These are phyloP conservation scores for Corynespora cassiicola DNA, from an alignment of 2,329 filamentous ascomycete species.

Conservation along the genomic window DNA sequence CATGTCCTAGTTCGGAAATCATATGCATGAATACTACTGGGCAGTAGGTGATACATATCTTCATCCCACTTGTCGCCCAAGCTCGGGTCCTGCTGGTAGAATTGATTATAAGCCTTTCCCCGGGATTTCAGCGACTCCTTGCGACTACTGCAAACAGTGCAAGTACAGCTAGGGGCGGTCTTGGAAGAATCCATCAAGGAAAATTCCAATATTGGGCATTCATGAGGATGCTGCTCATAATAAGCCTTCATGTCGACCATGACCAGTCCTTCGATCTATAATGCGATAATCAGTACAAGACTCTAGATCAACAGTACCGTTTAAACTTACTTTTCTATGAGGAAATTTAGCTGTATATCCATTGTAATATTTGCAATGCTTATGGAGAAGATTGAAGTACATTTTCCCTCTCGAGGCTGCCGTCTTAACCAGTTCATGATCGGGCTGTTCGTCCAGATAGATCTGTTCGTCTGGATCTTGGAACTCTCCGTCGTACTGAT, in stretches of 20 bases:
- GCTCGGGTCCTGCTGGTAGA: no score
- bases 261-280: constrained; percentile 9
- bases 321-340: no score
- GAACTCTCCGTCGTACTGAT: constrained; percentile 6
- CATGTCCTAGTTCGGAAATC: constrained; percentile 13
- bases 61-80: background rate
- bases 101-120: no score
- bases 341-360: constrained; percentile 11
- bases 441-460: background rate
- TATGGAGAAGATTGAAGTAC: constrained; percentile 9
- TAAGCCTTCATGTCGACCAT: constrained; percentile 14
- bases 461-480: background rate
- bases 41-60: constrained; percentile 9
- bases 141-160: constrained; percentile 3
- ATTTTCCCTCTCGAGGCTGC: constrained; percentile 3
- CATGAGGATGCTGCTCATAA: background rate
- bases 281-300: no score
- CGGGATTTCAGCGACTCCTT: no score
- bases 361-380: constrained; percentile 11
- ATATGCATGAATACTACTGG: constrained; percentile 5
- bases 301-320: no score
- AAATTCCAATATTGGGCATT: background rate
- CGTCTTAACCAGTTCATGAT: background rate
- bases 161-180: constrained; percentile 5
- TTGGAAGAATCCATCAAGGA: background rate